Base-by-base conservation (phyloP, 148 eudicot species). In the Limonium bicolor region DNA sequence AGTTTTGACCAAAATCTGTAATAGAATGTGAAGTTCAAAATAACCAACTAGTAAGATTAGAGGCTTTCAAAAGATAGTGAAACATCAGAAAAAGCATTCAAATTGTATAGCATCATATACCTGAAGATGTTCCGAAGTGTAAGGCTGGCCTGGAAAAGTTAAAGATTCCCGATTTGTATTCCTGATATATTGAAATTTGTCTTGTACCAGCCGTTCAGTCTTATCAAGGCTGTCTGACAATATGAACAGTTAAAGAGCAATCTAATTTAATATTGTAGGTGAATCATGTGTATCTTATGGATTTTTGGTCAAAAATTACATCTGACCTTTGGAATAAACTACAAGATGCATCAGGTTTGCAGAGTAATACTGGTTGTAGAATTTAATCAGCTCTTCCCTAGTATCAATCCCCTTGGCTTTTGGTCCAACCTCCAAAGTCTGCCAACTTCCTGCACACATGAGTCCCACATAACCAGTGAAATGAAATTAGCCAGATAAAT, bases 281-380 rank as follows among this genome's bases (percentile, higher is more conserved):
- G n/a, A n/a, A n/a, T n/a, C n/a, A n/a, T n/a, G n/a, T n/a, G n/a
- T n/a, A n/a, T n/a, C n/a, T n/a, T n/a, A n/a, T n/a, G n/a, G n/a
- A n/a, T n/a, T n/a, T n/a, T n/a, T n/a, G n/a, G n/a, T n/a, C n/a
- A n/a, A n/a, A n/a, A n/a, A n/a, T n/a, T n/a, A n/a, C n/a, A n/a
- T n/a, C n/a, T n/a, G 60, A 88, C 97, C 97, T 72, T 88, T 80
- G 36, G 63, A 17, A 71, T 88, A 88, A 20, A 88, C 76, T 27
- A 84, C 97, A 50, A 88, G 83, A 53, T 71, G 78, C 97, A 88
- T 84, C 46, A 80, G 73, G 63, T 84, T 88, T 48, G 97, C 67
- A 40, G 94, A 88, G 65, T 88, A 88, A 51, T 88, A 59, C 47
- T 83, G 73, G 40, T 68, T 52, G 48, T 88, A 80, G 27, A 88